These are phyloP conservation scores for Brettanomyces nanus DNA, from an alignment of 805 yeast species.

Conservation along the genomic window DNA sequence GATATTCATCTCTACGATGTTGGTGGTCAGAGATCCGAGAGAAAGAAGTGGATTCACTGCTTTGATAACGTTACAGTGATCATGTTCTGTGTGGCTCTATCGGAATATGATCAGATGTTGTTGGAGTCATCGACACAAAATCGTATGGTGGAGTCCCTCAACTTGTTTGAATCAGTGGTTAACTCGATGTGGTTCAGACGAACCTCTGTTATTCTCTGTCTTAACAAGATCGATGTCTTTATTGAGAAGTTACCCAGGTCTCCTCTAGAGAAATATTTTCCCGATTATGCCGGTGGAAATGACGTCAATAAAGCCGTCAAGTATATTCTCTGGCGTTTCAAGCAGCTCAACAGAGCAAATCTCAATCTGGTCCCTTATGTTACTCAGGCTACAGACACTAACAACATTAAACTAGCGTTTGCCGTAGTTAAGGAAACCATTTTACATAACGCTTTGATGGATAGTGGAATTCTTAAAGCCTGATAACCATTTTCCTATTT, in stretches of 20 bases:
- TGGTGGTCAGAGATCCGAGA: slow-evolving; percentile 93
- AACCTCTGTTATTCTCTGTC: slow-evolving; percentile 76
- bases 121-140: slow-evolving; percentile 71
- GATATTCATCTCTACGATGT: slow-evolving; percentile 70
- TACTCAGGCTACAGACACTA: slow-evolving; percentile 91
- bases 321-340: slow-evolving; percentile 84
- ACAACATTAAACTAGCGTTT: slow-evolving; percentile 73
- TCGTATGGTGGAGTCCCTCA: slow-evolving; percentile 72
- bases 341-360: slow-evolving; percentile 75
- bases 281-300: slow-evolving; percentile 86
- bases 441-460: slow-evolving; percentile 46
- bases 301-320: slow-evolving; percentile 87
- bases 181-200: slow-evolving; percentile 90
- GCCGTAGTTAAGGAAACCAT: slow-evolving; percentile 54
- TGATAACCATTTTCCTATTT: not conserved
- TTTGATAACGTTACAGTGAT: slow-evolving; percentile 87
- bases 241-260: slow-evolving; percentile 76
- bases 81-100: slow-evolving; percentile 83
- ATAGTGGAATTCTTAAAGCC: slow-evolving; percentile 41
- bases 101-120: slow-evolving; percentile 84
- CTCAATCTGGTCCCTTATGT: slow-evolving; percentile 82
- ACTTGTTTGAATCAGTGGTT: slow-evolving; percentile 81
- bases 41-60: slow-evolving; percentile 96
- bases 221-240: slow-evolving; percentile 86
- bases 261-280: slow-evolving; percentile 76